These are phyloP conservation scores for Aristolochia fimbriata DNA, from an alignment of 164 flowering plant species.

Conservation along the genomic window DNA sequence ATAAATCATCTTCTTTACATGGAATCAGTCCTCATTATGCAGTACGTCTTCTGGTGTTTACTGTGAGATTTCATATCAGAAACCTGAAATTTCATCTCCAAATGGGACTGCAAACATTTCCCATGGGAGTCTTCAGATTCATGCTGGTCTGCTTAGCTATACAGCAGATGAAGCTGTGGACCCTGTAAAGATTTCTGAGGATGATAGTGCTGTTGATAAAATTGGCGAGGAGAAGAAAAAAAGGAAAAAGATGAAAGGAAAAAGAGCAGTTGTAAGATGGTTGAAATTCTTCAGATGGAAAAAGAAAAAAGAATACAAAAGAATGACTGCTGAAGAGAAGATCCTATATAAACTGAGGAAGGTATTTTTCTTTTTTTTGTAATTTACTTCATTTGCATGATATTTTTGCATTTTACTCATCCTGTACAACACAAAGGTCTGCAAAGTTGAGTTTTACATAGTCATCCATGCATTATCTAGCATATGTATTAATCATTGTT, in stretches of 20 bases:
- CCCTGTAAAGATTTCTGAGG: slow-evolving; percentile 12
- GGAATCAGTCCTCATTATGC: slow-evolving; percentile 7
- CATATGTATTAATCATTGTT: too few species aligned
- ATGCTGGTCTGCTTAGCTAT: slow-evolving; percentile 24
- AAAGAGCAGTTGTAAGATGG: slow-evolving; percentile 92
- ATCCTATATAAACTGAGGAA: slow-evolving; percentile 65
- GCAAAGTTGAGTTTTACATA: too few species aligned
- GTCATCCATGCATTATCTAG: too few species aligned
- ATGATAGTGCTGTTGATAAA: slow-evolving; percentile 9
- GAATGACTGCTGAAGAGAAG: slow-evolving; percentile 91
- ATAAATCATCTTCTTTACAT: background rate
- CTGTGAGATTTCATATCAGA: slow-evolving; percentile 32
- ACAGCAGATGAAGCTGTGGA: slow-evolving; percentile 14
- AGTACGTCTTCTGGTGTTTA: slow-evolving; percentile 26
- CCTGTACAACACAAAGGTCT: too few species aligned
- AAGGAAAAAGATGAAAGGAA: slow-evolving; percentile 83
- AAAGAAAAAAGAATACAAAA: slow-evolving; percentile 83
- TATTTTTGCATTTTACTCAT: background rate
- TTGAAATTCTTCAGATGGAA: slow-evolving; percentile 79
- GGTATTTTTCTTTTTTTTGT: slow-evolving; percentile 26
- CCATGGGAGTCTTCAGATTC: slow-evolving; percentile 18
- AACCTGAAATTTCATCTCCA: slow-evolving; percentile 10
- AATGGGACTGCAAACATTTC: slow-evolving; percentile 7
- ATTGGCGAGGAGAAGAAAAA: slow-evolving; percentile 31
- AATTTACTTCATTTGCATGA: background rate